Evolutionary conservation across 768 basidiomycete species (phyloP).

Genomic region (Dentipellis sp.): DNA sequence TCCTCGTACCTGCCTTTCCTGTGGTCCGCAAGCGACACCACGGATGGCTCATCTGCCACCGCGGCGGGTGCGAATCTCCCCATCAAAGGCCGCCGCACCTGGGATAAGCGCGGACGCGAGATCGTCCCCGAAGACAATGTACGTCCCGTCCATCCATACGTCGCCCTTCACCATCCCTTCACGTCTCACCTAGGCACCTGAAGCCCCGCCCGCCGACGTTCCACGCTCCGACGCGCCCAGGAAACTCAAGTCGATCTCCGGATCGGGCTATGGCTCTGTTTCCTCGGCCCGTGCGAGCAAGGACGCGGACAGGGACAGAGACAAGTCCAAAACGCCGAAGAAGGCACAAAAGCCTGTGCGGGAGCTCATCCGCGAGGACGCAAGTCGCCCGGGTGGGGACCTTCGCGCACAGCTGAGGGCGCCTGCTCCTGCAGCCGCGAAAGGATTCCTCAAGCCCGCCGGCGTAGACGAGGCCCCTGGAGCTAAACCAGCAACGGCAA

Average conservation of each 20-base stretch:
- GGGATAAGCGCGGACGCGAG: constrained; percentile 15
- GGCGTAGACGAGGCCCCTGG: not conserved
- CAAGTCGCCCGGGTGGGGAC: not conserved
- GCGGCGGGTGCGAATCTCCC: constrained; percentile 2
- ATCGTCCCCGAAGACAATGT: constrained; percentile 7
- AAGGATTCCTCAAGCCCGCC: not conserved
- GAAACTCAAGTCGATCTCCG: not conserved
- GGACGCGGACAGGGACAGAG: not conserved
- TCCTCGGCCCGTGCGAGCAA: not conserved
- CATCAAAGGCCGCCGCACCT: constrained; percentile 11
- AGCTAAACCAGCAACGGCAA: not conserved
- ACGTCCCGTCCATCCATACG: not conserved
- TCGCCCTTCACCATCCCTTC: not conserved
- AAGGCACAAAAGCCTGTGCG: not conserved
- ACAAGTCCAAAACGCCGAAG: not conserved
- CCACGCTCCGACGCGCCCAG: not conserved
- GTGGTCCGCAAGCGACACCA: not conserved
- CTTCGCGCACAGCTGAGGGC: not conserved
- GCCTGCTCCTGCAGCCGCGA: not conserved
- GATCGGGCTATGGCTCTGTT: not conserved
- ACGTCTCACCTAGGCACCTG: too few relatives aligned
- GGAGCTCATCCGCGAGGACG: not conserved
- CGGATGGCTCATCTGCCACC: constrained; percentile 2
- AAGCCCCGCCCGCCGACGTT: not conserved
- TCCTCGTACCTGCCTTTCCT: constrained; percentile 13